phyloP scores from a whole-genome alignment of 2,329 filamentous ascomycete species.

The Berkeleyomyces basicola region DNA sequence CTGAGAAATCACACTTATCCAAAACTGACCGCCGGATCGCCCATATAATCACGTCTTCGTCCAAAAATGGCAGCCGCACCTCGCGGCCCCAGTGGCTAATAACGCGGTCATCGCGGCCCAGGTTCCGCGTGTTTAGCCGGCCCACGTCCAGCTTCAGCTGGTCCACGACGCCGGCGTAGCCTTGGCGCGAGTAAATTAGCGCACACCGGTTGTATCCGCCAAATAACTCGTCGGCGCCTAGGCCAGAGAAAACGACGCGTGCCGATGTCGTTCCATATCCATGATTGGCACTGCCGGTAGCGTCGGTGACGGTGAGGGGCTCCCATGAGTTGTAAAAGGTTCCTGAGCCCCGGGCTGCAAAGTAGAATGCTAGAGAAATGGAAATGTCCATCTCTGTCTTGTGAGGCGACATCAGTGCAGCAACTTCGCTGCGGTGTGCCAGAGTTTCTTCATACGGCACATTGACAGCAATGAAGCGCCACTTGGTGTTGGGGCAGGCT shows the following conservation, averaged over 20 bases:
- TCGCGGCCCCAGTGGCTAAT: slow-evolving; percentile 83
- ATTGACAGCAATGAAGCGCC: slow-evolving; percentile 73
- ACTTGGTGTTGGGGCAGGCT: slow-evolving; percentile 53
- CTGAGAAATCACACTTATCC: slow-evolving; percentile 70
- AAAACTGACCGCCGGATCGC: slow-evolving; percentile 57
- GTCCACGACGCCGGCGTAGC: slow-evolving; percentile 55
- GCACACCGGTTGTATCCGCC: slow-evolving; percentile 80
- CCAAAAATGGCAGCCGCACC: slow-evolving; percentile 76
- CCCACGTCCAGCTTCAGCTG: slow-evolving; percentile 76
- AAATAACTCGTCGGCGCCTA: slow-evolving; percentile 93
- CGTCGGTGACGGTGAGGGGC: slow-evolving; percentile 1
- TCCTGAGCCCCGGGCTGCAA: slow-evolving; percentile 64
- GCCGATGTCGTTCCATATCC: slow-evolving; percentile 49
- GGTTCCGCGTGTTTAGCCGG: slow-evolving; percentile 79
- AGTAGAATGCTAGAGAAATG: slow-evolving; percentile 86
- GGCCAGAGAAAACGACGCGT: slow-evolving; percentile 73
- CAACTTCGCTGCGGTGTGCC: slow-evolving; percentile 50
- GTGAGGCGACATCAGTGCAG: slow-evolving; percentile 73
- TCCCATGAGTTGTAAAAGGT: slow-evolving; percentile 13
- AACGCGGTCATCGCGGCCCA: slow-evolving; percentile 83
- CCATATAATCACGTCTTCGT: slow-evolving; percentile 73
- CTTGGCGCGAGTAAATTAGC: slow-evolving; percentile 52
- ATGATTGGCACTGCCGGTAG: slow-evolving; percentile 11
- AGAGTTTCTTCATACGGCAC: slow-evolving; percentile 63
- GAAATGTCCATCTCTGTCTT: slow-evolving; percentile 98